These are phyloP conservation scores for Plasmodium blacklocki DNA, from an alignment of 169 alveolate genomes.

Conservation along the genomic window DNA sequence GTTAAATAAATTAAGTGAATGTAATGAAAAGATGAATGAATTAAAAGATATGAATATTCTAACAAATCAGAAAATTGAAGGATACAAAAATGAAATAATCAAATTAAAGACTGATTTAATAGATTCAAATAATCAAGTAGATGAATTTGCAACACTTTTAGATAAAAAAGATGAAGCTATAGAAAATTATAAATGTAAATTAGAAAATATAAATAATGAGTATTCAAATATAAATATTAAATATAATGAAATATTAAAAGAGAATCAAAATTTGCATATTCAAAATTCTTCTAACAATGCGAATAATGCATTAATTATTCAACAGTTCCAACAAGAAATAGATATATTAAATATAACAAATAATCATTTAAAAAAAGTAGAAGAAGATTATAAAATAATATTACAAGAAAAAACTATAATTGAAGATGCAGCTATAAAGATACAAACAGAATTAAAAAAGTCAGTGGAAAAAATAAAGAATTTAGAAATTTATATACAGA, in stretches of 20 bases:
- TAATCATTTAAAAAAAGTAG: conserved; percentile 60
- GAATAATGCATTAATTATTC: conserved; percentile 49
- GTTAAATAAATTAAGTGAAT: conserved; percentile 54
- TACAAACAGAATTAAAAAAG: conserved; percentile 73
- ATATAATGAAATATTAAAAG: conserved; percentile 61
- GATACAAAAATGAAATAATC: conserved; percentile 58
- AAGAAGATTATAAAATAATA: conserved; percentile 63
- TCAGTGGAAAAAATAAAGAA: conserved; percentile 72
- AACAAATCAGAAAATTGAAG: conserved; percentile 40
- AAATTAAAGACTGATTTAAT: conserved; percentile 56
- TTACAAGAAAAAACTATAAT: conserved; percentile 69
- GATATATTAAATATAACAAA: conserved; percentile 43
- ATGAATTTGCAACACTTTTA: conserved; percentile 63
- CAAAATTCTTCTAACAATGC: conserved; percentile 56
- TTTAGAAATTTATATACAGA: conserved; percentile 58
- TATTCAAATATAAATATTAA: conserved; percentile 29
- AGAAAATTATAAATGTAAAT: conserved; percentile 44
- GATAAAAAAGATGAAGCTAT: conserved; percentile 67
- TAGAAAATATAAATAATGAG: conserved; percentile 42
- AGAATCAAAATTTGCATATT: conserved; percentile 57
- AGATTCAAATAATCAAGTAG: conserved; percentile 70
- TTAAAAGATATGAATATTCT: conserved; percentile 46
- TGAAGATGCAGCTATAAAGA: conserved; percentile 76
- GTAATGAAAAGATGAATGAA: conserved; percentile 67
- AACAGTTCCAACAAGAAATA: conserved; percentile 73